Evolutionary conservation across 2,329 filamentous ascomycete species (phyloP), one percentile per base, ranked within the genome.

Genomic region (Scedosporium boydii): DNA sequence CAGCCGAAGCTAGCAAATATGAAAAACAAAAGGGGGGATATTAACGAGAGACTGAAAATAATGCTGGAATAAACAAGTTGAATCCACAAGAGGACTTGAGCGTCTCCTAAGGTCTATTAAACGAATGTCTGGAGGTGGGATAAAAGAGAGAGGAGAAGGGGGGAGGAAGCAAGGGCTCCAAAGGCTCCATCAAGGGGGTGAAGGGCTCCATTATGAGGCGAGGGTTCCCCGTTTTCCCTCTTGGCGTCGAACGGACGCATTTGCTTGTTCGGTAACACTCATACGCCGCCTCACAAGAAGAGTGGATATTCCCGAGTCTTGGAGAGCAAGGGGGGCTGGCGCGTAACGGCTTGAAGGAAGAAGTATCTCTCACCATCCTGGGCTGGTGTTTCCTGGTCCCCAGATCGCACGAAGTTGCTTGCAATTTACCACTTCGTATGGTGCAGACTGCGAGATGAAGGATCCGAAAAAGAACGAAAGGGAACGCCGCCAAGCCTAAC

Each of bases 41-140:
- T 58, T 51, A 62, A 58, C 53, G 60, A 62, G 53, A 58, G 53
- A 55, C 38, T 38, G 53, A 18, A 51, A 38, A 14, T n/a, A 18
- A 5, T 7, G 21, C 18, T 16, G 23, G 34, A 23, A 46, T 29
- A 23, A 55, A 27, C 18, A 27, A 55, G 14, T 48, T 14, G 44
- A 48, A 48, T 48, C 44, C 16, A 48, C 18, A 55, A 53, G 51
- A 14, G 51, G 23, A 55, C 23, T 23, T 27, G 51, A 55, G 51
- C 5, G 18, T 26, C 51, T 55, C 21, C 23, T 55, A 4, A 23
- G 18, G 21, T 12, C 5, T 23, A 23, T 55, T 23, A 55, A 55
- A 55, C 4, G 51, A 55, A 27, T 55, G 51, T 55, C 18, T 55
- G 51, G n/a, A 55, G 23, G 51, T 55, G 18, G 51, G 51, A 55